A percentile compares a stretch with the other conserved stretches of the same genome.
These are phyloP conservation scores for Lactarius trivialis DNA, from an alignment of 768 basidiomycete genomes.

Conservation along the genomic window DNA sequence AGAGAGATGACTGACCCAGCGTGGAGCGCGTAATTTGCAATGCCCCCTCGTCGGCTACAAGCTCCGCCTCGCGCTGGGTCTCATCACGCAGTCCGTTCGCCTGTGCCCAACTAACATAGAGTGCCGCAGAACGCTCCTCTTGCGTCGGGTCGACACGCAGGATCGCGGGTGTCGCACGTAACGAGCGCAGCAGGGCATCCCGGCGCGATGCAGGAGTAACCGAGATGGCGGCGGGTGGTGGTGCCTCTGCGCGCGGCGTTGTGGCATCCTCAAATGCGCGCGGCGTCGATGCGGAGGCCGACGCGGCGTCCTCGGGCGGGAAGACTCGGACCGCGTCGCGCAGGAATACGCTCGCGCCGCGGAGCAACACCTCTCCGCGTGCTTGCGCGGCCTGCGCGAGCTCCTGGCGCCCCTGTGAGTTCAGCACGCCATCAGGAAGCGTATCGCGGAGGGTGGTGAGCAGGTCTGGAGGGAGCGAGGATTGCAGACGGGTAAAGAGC, in stretches of 20 bases:
- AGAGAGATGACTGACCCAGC: constrained; percentile 44
- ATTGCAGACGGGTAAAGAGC: constrained; percentile 64
- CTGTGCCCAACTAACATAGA: constrained; percentile 53
- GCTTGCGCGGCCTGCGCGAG: constrained; percentile 58
- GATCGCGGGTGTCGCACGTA: constrained; percentile 70
- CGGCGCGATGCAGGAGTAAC: constrained; percentile 11
- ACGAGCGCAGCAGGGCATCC: constrained; percentile 48
- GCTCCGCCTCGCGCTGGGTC: constrained; percentile 40
- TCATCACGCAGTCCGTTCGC: constrained; percentile 51
- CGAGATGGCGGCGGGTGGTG: neutral
- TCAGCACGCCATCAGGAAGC: constrained; percentile 46
- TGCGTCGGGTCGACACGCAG: constrained; percentile 68
- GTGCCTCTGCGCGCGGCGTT: constrained; percentile 66
- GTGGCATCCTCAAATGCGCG: constrained; percentile 47
- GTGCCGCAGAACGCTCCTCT: constrained; percentile 47
- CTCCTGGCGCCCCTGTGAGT: constrained; percentile 54
- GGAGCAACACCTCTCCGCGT: constrained; percentile 51
- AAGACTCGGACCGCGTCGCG: constrained; percentile 88
- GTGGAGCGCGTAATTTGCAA: constrained; percentile 47
- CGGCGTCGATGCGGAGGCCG: constrained; percentile 25
- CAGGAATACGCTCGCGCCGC: constrained; percentile 45
- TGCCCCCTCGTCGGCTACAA: constrained; percentile 44
- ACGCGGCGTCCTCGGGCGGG: constrained; percentile 57
- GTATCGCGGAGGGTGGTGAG: constrained; percentile 60
- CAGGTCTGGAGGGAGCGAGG: constrained; percentile 69